Percentiles rank a stretch among this genome's conserved stretches.
phyloP scores from a whole-genome alignment of 352 stramenopile species.

The Phytophthora megakarya region DNA sequence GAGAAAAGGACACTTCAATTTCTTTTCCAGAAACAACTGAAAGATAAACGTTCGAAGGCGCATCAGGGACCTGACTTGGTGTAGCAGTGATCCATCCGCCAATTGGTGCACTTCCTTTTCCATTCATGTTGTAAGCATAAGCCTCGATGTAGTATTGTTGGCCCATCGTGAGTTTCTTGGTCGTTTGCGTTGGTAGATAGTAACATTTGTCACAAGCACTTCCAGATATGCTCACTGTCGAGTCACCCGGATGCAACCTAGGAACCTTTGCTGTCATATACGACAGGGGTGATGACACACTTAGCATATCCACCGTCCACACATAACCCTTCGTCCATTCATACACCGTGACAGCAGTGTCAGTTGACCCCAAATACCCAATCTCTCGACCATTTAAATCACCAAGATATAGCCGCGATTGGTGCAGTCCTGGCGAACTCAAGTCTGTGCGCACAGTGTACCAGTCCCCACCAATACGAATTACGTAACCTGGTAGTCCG shows the following conservation, averaged over 20 bases:
- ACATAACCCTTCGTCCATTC: constrained; percentile 79
- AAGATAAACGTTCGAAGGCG: constrained; percentile 89
- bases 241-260: constrained; percentile 43
- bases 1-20: constrained; percentile 90
- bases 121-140: constrained; percentile 77
- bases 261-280: constrained; percentile 68
- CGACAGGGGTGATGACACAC: constrained; percentile 38
- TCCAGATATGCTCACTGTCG: constrained; percentile 45
- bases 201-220: constrained; percentile 68
- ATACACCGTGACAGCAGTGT: constrained; percentile 51
- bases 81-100: constrained; percentile 42
- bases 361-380: constrained; percentile 50
- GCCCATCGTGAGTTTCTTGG: constrained; percentile 52
- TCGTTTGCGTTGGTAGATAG: constrained; percentile 63
- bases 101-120: constrained; percentile 54
- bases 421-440: constrained; percentile 45
- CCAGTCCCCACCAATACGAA: constrained; percentile 69
- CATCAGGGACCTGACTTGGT: constrained; percentile 85
- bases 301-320: constrained; percentile 66
- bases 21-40: constrained; percentile 87
- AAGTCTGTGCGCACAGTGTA: constrained; percentile 66
- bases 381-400: constrained; percentile 64
- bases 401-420: constrained; percentile 56
- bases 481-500: constrained; percentile 58
- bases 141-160: constrained; percentile 82